Evolutionary conservation across 2,329 filamentous ascomycete genomes (phyloP), one percentile per base, ranked within the genome.

Genomic region (Ramularia collo-cygni): DNA sequence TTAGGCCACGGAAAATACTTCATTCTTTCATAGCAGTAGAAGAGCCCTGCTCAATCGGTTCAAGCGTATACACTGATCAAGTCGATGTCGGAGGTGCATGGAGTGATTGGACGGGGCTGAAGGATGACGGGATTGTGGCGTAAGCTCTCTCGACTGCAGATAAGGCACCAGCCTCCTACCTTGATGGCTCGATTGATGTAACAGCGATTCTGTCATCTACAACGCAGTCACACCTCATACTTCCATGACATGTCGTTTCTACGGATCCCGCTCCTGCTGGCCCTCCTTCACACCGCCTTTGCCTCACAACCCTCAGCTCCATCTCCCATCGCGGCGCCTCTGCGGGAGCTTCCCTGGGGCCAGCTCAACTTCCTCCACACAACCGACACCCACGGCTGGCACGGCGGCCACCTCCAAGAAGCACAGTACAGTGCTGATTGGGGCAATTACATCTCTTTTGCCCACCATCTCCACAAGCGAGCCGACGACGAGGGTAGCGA

Each of bases 361-460:
- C 83, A 95, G 61, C 74, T 96, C 57, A 96, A 96, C 71, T 93
- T 72, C 55, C 57, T 98, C n/a, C 89, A 94, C 59, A 96, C 92
- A 1, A 96, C 92, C 26, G 69, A 96, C 61, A 92, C 85, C 4
- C 92, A 96, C 66, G 90, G 92, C 55, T 98, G 92, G 92, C 81
- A 93, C 59, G 87, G 79, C 8, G 92, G 92, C 1, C 92, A 98
- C 70, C 67, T 96, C 4, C 82, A 89, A 68, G 92, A 98, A 67
- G 74, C 87, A 2, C 90, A 92, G 44, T 98, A 93, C 64, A 89
- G 86, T 5, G 90, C 87, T 33, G 92, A 98, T 64, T 96, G 92
- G 88, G 92, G 92, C 43, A 92, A 98, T 66, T 98, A 96, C 64
- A 76, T 96, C 55, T 95, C 90, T 5, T 95, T 98, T 59, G 79